Evolutionary conservation across 257 asterid genomes (phyloP), one percentile per base, ranked within the genome.

Genomic region (Coffea canephora): DNA sequence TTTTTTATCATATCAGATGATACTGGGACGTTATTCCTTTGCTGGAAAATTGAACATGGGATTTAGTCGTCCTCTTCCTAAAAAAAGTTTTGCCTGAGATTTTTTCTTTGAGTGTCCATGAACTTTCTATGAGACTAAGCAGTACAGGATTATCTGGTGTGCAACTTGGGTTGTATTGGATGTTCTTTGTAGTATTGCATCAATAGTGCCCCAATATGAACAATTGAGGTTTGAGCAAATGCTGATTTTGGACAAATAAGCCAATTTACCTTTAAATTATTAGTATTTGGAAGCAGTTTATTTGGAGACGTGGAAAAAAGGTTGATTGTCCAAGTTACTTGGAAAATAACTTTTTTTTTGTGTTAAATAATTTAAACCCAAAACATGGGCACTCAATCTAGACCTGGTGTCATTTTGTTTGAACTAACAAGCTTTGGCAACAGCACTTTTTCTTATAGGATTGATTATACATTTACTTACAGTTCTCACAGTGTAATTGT

Each of bases 101-200:
- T 19, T 18, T 19, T 55, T 55, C 19, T 55, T 21, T 34, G 21
- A 13, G 71, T 12, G 71, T 34, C 14, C 45, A 67, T 67, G 46
- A 67, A 67, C 71, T 14, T 31, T 34, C 36, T 8, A 23, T 49
- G 46, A 49, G 65, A 72, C 34, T 49, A 72, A 12, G 54, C 61
- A 48, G 31, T 21, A 73, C 59, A 3, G 59, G 57, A 25, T 21
- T 15, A 49, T 46, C 6, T 4, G 19, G 71, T 36, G n/a, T 14
- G 13, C 36, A 67, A 12, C 14, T 57, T 57, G 23, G 46, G 39
- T 45, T 13, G 23, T 36, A 21, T 18, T 57, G n/a, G 25, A 57
- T 54, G 55, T 72, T 72, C 76, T 48, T 72, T 34, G 13, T 46
- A 71, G 7, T 41, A 21, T 70, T 71, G 41, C 34, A 71, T 71